Conservation (phyloP, 2,329 filamentous ascomycete species). For the Dactylonectria macrodidyma region DNA sequence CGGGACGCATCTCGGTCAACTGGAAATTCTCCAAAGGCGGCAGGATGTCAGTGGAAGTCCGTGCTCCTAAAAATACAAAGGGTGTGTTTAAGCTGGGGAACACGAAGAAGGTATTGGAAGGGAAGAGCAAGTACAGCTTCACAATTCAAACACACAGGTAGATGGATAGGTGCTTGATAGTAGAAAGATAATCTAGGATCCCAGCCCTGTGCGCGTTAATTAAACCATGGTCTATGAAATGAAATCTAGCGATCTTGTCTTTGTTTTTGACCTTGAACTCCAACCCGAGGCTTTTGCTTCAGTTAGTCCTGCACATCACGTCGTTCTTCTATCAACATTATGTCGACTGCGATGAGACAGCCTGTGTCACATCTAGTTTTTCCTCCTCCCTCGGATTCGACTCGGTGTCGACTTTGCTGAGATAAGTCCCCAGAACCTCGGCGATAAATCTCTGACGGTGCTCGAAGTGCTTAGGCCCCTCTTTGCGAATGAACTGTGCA, state of each 20-base stretch:
- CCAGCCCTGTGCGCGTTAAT: not conserved
- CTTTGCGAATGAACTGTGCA: slow-evolving; percentile 16
- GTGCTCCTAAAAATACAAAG: not conserved
- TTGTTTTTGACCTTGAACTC: not conserved
- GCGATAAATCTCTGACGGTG: slow-evolving; percentile 38
- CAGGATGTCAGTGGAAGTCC: not conserved
- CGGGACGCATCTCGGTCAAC: not conserved
- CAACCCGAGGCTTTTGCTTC: not conserved
- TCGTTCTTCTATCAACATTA: not conserved
- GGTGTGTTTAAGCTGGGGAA: slow-evolving; percentile 9
- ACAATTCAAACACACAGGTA: not conserved
- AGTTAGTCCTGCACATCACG: not conserved
- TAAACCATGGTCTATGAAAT: not conserved
- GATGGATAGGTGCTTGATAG: not conserved
- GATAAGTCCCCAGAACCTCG: slow-evolving; percentile 34
- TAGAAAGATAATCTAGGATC: not conserved
- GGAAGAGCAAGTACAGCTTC: slow-evolving; percentile 12
- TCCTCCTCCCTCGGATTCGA: not conserved
- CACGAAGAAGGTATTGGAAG: slow-evolving; percentile 1
- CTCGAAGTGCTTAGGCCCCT: slow-evolving; percentile 27
- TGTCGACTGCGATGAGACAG: not conserved
- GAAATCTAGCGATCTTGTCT: not conserved
- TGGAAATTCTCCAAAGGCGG: slow-evolving; percentile 5
- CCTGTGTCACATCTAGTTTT: not conserved
- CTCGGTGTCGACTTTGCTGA: slow-evolving; percentile 2